Conservation (phyloP, 2,329 filamentous ascomycete genomes). For the Amesomyces nigricolor region DNA sequence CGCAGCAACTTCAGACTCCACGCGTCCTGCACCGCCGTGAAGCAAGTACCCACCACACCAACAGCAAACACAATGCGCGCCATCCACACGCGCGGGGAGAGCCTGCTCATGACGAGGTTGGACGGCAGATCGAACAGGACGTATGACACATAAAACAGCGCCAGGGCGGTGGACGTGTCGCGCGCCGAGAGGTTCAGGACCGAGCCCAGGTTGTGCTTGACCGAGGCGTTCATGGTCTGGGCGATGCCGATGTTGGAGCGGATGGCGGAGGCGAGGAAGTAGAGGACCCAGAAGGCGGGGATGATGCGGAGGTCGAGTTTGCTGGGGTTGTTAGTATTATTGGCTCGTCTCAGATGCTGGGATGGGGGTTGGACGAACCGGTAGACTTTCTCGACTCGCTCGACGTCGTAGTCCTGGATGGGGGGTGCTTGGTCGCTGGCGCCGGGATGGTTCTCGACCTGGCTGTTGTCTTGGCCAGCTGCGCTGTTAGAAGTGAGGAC, state of each 20-base stretch:
- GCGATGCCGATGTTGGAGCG: constrained; percentile 87
- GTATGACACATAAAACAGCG: constrained; percentile 88
- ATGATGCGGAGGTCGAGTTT: constrained; percentile 57
- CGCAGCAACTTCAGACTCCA: constrained; percentile 88
- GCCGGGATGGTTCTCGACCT: constrained; percentile 10
- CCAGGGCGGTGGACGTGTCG: constrained; percentile 77
- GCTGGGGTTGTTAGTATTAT: constrained; percentile 25
- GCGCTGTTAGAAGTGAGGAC: constrained; percentile 16
- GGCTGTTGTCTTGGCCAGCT: constrained; percentile 1
- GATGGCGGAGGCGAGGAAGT: constrained; percentile 89
- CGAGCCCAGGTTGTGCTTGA: constrained; percentile 68
- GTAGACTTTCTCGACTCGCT: constrained; percentile 52
- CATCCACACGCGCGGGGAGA: constrained; percentile 88
- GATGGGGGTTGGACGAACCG: constrained; percentile 27
- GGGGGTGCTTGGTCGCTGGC: constrained; percentile 22
- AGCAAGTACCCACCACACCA: constrained; percentile 75
- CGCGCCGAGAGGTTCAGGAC: constrained; percentile 64
- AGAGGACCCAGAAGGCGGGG: constrained; percentile 79
- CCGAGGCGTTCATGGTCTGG: constrained; percentile 80
- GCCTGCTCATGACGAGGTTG: constrained; percentile 79
- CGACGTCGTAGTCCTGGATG: constrained; percentile 40
- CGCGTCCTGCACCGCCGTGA: constrained; percentile 72
- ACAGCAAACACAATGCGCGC: constrained; percentile 84
- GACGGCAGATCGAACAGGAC: constrained; percentile 85
- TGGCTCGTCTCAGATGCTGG: background rate